Conservation (phyloP, 257 asterid genomes). For the Sherardia arvensis region DNA sequence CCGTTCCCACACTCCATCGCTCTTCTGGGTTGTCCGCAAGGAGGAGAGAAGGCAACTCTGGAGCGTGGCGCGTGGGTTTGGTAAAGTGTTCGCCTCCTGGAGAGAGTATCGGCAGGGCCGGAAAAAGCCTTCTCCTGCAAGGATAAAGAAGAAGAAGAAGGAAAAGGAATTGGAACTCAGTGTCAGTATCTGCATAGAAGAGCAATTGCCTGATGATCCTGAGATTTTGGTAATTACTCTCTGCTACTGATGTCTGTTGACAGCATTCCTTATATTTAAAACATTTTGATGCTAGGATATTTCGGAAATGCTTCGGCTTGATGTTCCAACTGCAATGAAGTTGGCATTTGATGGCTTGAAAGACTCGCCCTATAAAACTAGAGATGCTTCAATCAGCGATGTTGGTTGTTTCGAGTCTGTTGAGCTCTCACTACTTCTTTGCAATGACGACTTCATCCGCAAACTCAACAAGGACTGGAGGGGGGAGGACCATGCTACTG, state of each 20-base stretch:
- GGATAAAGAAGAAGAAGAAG: conserved; percentile 37
- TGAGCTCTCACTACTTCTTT: conserved; percentile 84
- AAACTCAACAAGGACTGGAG: conserved; percentile 94
- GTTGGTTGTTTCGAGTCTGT: conserved; percentile 67
- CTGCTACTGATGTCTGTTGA: no score
- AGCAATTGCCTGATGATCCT: conserved; percentile 84
- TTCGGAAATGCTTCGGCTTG: conserved; percentile 83
- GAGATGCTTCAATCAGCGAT: conserved; percentile 55
- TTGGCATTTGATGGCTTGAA: conserved; percentile 59
- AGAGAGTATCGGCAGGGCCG: conserved; percentile 62
- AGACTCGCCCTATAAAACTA: conserved; percentile 48
- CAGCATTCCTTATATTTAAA: background rate
- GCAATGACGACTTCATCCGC: conserved; percentile 77
- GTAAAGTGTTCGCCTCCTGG: conserved; percentile 34
- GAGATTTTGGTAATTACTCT: conserved; percentile 91
- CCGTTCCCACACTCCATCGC: conserved; percentile 15
- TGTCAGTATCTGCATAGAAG: conserved; percentile 74
- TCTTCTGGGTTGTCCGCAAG: conserved; percentile 13
- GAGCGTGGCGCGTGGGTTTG: conserved; percentile 24
- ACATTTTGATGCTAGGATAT: conserved; percentile 49
- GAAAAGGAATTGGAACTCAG: conserved; percentile 71
- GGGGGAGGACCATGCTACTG: conserved; percentile 87
- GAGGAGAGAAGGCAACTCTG: conserved; percentile 18
- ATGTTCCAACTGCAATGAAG: conserved; percentile 94
- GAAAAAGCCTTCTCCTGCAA: conserved; percentile 30